Base-by-base conservation (phyloP, 345 rosid species). In the Aquilaria yunnanensis region DNA sequence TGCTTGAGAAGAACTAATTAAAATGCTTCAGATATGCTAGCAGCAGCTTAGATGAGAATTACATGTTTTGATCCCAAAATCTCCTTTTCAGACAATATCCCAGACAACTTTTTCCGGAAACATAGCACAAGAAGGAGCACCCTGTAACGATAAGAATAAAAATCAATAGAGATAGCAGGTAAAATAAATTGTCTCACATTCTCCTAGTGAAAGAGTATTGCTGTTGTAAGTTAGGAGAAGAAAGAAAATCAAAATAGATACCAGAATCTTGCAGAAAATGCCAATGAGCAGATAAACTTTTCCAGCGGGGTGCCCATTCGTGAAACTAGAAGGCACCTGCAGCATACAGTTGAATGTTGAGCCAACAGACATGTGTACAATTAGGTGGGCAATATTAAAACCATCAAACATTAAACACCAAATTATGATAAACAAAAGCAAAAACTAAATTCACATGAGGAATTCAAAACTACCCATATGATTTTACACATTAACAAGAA, bases 181-280 rank as follows among this genome's bases (percentile, higher is more conserved):
- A 37, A 37, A 37, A 37, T 23, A 37, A 37, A 37, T 5, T 37
- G 43, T 37, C 43, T 9, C 8, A 9, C 5, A 9, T 37, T 37
- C 43, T 37, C 8, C 43, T 37, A 37, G 43, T 37, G 5, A 37
- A 37, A 37, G 7, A 37, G 43, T 3, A 37, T 37, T 4, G 43
- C 43, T 37, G 43, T 37, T 37, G 8, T 5, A 37, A 37, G 7
- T 4, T 37, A 37, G 49, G 37, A 54, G 31, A 49, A 37, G 13
- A 2, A 9, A 47, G 8, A 63, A 67, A 41, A 41, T 30, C 65
- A 65, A 64, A 51, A 55, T 58, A 55, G 72, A 57, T 74, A 93
- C 97, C 98, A 93, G 51, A 88, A 60, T 74, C 89, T 85, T 47
- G 87, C 82, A 79, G 96, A 83, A 79, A 80, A 93, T 50, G 83